These are phyloP conservation scores for Aspergillus brasiliensis DNA, from an alignment of 2,329 filamentous ascomycete genomes.

Conservation along the genomic window DNA sequence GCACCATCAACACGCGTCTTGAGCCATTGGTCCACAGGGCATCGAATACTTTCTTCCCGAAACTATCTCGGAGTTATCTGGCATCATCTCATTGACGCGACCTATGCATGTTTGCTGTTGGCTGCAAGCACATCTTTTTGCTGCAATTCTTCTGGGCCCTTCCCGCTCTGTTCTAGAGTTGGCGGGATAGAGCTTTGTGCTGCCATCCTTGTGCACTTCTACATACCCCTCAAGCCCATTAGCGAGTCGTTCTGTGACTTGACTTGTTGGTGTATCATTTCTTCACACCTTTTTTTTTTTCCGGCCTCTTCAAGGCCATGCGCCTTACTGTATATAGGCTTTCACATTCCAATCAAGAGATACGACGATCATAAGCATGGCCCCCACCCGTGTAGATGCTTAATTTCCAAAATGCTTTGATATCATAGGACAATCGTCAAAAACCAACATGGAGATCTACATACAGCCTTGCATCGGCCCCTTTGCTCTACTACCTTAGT, in stretches of 20 bases:
- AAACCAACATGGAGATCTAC: neutral
- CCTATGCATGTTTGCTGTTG: neutral
- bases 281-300: neutral
- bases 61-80: slow-evolving; percentile 8
- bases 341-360: slow-evolving; percentile 1
- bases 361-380: neutral
- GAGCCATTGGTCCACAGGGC: neutral
- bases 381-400: neutral
- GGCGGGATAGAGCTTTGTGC: neutral
- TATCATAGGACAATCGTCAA: neutral
- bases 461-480: neutral
- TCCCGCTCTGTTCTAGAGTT: slow-evolving; percentile 1
- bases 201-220: neutral
- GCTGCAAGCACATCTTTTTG: neutral
- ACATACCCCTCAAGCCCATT: slow-evolving; percentile 7
- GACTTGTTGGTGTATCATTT: neutral
- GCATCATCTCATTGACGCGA: slow-evolving; percentile 3
- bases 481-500: neutral
- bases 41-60: neutral
- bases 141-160: neutral
- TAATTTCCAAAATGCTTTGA: neutral
- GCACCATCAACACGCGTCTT: neutral
- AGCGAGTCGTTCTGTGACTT: slow-evolving; percentile 7
- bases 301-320: neutral
- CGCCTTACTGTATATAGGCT: slow-evolving; percentile 1